A percentile compares a stretch with the other conserved stretches of the same genome.
These are phyloP conservation scores for Guyanaporus albipodus DNA, from an alignment of 768 basidiomycete species.

Conservation along the genomic window DNA sequence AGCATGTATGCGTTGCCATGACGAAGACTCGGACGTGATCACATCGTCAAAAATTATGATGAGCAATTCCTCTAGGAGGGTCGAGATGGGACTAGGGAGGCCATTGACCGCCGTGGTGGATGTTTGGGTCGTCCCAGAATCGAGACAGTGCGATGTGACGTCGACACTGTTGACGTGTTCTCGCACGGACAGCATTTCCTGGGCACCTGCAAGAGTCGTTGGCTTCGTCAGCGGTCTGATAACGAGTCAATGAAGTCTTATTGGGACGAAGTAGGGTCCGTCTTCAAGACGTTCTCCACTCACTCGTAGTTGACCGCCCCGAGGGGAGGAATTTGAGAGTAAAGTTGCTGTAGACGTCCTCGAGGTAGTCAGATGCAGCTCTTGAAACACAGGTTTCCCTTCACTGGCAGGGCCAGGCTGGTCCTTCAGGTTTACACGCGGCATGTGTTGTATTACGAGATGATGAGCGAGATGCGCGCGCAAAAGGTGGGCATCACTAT, in stretches of 20 bases:
- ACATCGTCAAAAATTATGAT: slow-evolving; percentile 19
- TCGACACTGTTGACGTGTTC: not conserved
- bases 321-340: too few relatives aligned
- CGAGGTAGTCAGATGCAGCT: too few relatives aligned
- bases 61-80: slow-evolving; percentile 19
- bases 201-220: not conserved
- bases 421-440: not conserved
- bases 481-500: too few relatives aligned
- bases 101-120: not conserved
- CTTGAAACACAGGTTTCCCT: not conserved
- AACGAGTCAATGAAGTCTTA: slow-evolving; percentile 1
- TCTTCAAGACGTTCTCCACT: too few relatives aligned
- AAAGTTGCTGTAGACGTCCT: too few relatives aligned
- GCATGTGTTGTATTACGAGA: not conserved
- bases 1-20: not conserved
- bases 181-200: not conserved
- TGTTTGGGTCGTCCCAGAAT: not conserved
- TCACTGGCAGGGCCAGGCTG: too few relatives aligned
- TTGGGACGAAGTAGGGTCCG: not conserved
- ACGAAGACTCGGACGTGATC: slow-evolving; percentile 8
- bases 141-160: not conserved
- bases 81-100: slow-evolving; percentile 3
- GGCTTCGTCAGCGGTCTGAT: not conserved
- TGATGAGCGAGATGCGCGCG: not conserved
- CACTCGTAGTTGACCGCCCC: too few relatives aligned